Conservation (phyloP, 2,329 filamentous ascomycete species). For the Fusarium sp. region DNA sequence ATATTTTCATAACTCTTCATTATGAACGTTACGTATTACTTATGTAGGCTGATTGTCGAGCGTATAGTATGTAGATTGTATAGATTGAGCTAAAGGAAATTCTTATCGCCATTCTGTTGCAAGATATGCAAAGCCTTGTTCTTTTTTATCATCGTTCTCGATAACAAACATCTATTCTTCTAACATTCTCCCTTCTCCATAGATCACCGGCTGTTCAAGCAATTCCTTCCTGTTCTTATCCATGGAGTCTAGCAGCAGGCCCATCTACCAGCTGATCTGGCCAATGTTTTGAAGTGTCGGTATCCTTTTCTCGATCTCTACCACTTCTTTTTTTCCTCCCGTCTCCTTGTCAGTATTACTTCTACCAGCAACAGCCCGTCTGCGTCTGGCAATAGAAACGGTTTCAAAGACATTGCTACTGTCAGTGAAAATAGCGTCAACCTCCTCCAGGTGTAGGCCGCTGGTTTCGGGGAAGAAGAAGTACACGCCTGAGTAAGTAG, state of each 20-base stretch:
- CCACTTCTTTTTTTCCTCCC: neutral
- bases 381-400: neutral
- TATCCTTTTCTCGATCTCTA: neutral
- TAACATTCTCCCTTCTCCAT: accelerated
- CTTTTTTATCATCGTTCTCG: no score
- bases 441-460: neutral
- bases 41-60: no score
- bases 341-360: accelerated
- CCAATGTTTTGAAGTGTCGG: neutral
- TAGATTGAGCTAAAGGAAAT: no score
- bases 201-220: no score
- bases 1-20: no score
- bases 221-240: no score
- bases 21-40: no score
- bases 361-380: accelerated
- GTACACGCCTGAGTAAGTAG: neutral
- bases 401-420: neutral
- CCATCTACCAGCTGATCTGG: no score
- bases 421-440: conserved; percentile 1
- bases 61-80: no score
- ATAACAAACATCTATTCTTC: no score
- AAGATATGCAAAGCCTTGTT: no score
- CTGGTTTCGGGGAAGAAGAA: conserved; percentile 12
- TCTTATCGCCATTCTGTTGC: no score
- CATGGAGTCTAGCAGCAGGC: accelerated